phyloP scores from a whole-genome alignment of 1,284 basidiomycete species.

The Ustilago hordei region DNA sequence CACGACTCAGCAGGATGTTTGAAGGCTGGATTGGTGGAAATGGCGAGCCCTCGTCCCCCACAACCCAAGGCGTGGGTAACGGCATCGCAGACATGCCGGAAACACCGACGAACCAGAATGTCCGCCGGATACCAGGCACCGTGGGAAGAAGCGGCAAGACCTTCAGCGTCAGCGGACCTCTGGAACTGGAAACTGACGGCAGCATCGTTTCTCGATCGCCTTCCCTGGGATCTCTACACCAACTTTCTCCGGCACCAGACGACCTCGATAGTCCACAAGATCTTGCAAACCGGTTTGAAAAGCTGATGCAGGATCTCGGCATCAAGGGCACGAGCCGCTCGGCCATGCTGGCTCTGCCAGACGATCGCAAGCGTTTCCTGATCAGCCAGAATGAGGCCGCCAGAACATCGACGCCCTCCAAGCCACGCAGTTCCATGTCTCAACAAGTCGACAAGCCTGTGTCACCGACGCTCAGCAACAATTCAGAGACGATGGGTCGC shows the following conservation, averaged over 20 bases:
- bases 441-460: slow-evolving; percentile 70
- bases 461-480: slow-evolving; percentile 77
- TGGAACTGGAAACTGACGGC: slow-evolving; percentile 53
- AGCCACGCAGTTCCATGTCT: slow-evolving; percentile 11
- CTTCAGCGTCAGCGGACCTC: slow-evolving; percentile 56
- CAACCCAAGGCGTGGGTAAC: slow-evolving; percentile 9
- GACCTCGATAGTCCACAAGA: slow-evolving; percentile 36
- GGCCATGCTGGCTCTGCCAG: slow-evolving; percentile 77
- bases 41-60: slow-evolving; percentile 33
- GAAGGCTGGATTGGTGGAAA: slow-evolving; percentile 57
- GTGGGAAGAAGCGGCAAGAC: slow-evolving; percentile 44
- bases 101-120: slow-evolving; percentile 29
- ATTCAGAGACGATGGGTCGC: slow-evolving; percentile 48
- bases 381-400: slow-evolving; percentile 70
- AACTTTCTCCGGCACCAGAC: slow-evolving; percentile 26
- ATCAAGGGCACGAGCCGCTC: slow-evolving; percentile 78
- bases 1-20: slow-evolving; percentile 60
- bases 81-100: slow-evolving; percentile 20
- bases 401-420: slow-evolving; percentile 38
- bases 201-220: slow-evolving; percentile 36
- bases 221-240: slow-evolving; percentile 29
- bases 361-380: slow-evolving; percentile 79
- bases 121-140: slow-evolving; percentile 28
- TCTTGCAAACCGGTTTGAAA: slow-evolving; percentile 46
- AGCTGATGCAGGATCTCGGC: slow-evolving; percentile 70